Percentiles rank a stretch among this genome's conserved stretches.
These are phyloP conservation scores for Teratosphaeria pseudoeucalypti DNA, from an alignment of 2,329 filamentous ascomycete species.

Conservation along the genomic window DNA sequence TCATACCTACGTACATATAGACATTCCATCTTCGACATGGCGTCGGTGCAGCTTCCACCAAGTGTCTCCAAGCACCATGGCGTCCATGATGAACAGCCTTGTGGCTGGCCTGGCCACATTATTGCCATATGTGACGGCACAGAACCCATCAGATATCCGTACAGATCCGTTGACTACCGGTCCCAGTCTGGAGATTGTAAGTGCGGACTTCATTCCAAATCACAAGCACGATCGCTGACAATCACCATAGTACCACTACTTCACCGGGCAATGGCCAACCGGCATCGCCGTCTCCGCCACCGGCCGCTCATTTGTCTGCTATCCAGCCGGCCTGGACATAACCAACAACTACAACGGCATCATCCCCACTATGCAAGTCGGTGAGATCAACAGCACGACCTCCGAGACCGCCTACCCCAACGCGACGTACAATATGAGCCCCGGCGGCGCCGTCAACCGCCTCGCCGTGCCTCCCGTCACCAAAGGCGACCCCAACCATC, in stretches of 20 bases:
- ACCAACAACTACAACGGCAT: conserved; percentile 32
- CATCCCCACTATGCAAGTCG: conserved; percentile 27
- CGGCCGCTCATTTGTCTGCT: conserved; percentile 44
- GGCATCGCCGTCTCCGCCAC: conserved; percentile 42
- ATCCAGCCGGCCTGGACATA: conserved; percentile 39
- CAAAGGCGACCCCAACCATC: conserved; percentile 38
- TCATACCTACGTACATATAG: not conserved
- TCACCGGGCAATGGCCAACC: conserved; percentile 42
- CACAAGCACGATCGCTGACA: conserved; percentile 28
- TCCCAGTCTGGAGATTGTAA: not conserved
- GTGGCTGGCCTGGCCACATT: not conserved
- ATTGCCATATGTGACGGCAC: not conserved
- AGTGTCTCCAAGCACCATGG: not conserved
- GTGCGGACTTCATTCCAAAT: not conserved
- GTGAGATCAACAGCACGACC: conserved; percentile 34
- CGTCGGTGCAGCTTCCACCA: not conserved
- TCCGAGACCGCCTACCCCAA: conserved; percentile 36
- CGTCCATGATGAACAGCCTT: not conserved
- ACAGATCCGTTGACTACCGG: not conserved
- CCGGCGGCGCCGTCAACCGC: conserved; percentile 42
- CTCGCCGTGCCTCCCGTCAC: conserved; percentile 36
- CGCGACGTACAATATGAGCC: conserved; percentile 38
- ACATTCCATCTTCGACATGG: not conserved
- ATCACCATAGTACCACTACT: conserved; percentile 42
- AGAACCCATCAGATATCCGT: not conserved